Percentiles rank a stretch among this genome's conserved stretches.
These are phyloP conservation scores for Nitzschia palea DNA, from an alignment of 108 stramenopile genomes.

Conservation along the genomic window DNA sequence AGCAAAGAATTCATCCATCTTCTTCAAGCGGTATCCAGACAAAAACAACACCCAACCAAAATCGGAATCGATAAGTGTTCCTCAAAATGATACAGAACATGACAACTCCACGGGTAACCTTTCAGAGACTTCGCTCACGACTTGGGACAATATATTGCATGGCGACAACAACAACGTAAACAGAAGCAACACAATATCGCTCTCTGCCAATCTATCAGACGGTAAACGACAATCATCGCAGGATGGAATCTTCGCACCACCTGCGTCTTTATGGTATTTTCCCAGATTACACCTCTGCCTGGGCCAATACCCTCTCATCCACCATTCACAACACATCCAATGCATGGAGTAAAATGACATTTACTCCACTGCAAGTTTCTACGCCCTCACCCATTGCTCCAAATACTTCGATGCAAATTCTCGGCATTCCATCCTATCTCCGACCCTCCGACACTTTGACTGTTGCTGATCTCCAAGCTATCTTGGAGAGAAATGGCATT, in stretches of 20 bases:
- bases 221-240: no score
- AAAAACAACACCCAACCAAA: no score
- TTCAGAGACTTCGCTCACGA: neutral
- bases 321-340: neutral
- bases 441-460: constrained; percentile 35
- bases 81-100: no score
- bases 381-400: no score
- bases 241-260: no score
- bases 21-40: neutral
- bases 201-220: no score
- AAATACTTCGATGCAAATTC: neutral
- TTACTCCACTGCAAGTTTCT: no score
- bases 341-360: neutral
- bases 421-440: neutral
- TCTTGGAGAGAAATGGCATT: constrained; percentile 19
- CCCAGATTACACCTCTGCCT: neutral
- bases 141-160: neutral
- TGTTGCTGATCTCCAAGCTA: constrained; percentile 23
- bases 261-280: constrained; percentile 5
- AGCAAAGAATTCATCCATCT: neutral
- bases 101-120: no score
- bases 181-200: neutral
- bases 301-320: neutral
- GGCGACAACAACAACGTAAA: neutral
- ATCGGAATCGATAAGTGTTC: no score